Base-by-base conservation (phyloP, 2,329 filamentous ascomycete genomes). In the Aspergillus fischeri region DNA sequence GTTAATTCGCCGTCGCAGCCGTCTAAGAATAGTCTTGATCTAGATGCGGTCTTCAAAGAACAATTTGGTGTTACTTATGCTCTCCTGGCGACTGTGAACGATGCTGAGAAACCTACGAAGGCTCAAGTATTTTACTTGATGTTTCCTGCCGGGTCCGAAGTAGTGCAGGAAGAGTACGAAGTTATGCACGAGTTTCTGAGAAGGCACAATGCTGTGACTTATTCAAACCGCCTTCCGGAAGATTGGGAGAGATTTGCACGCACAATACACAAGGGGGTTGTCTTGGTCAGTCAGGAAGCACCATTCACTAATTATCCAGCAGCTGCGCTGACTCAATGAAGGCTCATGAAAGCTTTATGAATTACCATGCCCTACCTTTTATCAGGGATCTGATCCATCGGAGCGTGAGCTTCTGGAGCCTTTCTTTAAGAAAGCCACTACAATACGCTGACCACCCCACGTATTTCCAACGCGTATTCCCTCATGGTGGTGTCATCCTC, bases 381-480 rank as follows among this genome's bases (percentile, higher is more conserved):
- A 61, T 73, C 4, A 55, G 62, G 3, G 57, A 62, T 4, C 54
- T 74, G 6, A 62, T 68, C 4, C 57, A 55, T 14, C 60, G 62
- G 8, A 47, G 55, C 5, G 60, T 73, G 49, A 72, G 66, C 52
- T 70, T 75, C 41, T 78, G 75, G 70, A 70, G 61, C 10, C 63
- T 74, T 41, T 71, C 71, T 17, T 55, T 75, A 28, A 32, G 45
- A 3, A 57, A 52, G 5, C 67, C 66, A 7, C 63, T 75, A 4
- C 53, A 69, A 48, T 56, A 63, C 25, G 51, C 64, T 38, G 62
- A 68, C 48, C 45, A 56, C 17, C 53, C 57, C 25, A 56, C 60
- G 3, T 61, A 74, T 49, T 65, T 73, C 27, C 66, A 74, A 56
- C 69, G 72, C 14, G 59, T 78, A 4, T 77, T 78, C 29, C 71